phyloP scores from a whole-genome alignment of 2,329 filamentous ascomycete species.

The Clonostachys byssicola region DNA sequence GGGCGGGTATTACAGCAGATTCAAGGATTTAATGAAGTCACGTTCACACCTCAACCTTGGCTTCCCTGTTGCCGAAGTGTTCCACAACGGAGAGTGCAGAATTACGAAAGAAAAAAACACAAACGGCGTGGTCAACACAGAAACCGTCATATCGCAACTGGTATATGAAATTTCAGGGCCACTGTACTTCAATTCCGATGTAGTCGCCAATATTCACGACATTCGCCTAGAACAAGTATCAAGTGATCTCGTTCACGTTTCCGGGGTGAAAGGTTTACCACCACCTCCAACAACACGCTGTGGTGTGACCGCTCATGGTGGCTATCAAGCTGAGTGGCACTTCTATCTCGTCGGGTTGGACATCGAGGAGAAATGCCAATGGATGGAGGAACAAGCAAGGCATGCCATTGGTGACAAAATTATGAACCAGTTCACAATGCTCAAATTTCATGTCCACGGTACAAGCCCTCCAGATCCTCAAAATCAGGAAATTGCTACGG shows the following conservation, averaged over 20 bases:
- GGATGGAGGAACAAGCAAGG: constrained; percentile 28
- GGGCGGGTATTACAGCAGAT: constrained; percentile 22
- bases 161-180: constrained; percentile 31
- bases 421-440: constrained; percentile 22
- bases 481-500: constrained; percentile 35
- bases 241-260: background rate
- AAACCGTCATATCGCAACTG: constrained; percentile 21
- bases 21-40: constrained; percentile 10
- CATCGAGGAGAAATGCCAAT: constrained; percentile 3
- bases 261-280: constrained; percentile 1
- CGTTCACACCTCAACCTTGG: constrained; percentile 23
- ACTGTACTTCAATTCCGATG: constrained; percentile 5
- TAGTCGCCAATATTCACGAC: constrained; percentile 1
- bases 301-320: constrained; percentile 1
- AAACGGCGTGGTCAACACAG: constrained; percentile 13
- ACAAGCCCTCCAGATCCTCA: constrained; percentile 19
- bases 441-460: constrained; percentile 3
- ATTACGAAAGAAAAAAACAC: constrained; percentile 14
- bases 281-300: constrained; percentile 1
- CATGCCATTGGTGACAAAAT: constrained; percentile 19
- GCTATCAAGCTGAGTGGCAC: constrained; percentile 1
- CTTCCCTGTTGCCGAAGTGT: constrained; percentile 46
- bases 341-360: background rate
- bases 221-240: constrained; percentile 1
- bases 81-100: constrained; percentile 26